Percentiles rank a stretch among this genome's conserved stretches.
Evolutionary conservation across 768 basidiomycete species (phyloP).

Genomic region (Trametes meyenii): DNA sequence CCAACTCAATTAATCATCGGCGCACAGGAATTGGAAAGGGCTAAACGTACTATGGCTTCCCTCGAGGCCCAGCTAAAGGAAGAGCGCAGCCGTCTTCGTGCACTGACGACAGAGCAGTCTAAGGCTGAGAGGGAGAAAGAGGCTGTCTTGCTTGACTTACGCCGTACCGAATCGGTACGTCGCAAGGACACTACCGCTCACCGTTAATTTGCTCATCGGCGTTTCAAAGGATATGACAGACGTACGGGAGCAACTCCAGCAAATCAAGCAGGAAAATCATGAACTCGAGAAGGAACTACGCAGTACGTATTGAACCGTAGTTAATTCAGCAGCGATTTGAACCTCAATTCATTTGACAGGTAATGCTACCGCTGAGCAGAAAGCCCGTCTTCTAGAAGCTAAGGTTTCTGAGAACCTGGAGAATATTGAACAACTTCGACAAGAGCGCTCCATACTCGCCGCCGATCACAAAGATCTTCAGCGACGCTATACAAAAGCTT

Average conservation of each 20-base stretch:
- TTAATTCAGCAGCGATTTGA: neutral
- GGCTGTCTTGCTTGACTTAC: slow-evolving; percentile 61
- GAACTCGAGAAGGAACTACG: slow-evolving; percentile 75
- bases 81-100: slow-evolving; percentile 68
- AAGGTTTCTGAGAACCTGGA: slow-evolving; percentile 70
- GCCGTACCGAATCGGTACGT: slow-evolving; percentile 70
- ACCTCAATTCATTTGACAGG: slow-evolving; percentile 38
- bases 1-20: neutral
- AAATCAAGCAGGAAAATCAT: slow-evolving; percentile 72
- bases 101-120: slow-evolving; percentile 64
- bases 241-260: slow-evolving; percentile 67
- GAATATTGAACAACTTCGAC: slow-evolving; percentile 73
- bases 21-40: slow-evolving; percentile 68
- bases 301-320: slow-evolving; percentile 44
- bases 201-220: slow-evolving; percentile 1
- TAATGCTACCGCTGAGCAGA: slow-evolving; percentile 72
- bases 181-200: neutral
- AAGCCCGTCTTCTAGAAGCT: slow-evolving; percentile 65
- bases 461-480: slow-evolving; percentile 76
- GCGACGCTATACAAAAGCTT: slow-evolving; percentile 61
- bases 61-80: slow-evolving; percentile 72
- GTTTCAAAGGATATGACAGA: slow-evolving; percentile 73
- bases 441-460: slow-evolving; percentile 72
- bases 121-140: slow-evolving; percentile 67
- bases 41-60: slow-evolving; percentile 63